Percentiles rank a stretch among this genome's conserved stretches.
Evolutionary conservation across 345 rosid species (phyloP).

Genomic region (Syzygium jambos): DNA sequence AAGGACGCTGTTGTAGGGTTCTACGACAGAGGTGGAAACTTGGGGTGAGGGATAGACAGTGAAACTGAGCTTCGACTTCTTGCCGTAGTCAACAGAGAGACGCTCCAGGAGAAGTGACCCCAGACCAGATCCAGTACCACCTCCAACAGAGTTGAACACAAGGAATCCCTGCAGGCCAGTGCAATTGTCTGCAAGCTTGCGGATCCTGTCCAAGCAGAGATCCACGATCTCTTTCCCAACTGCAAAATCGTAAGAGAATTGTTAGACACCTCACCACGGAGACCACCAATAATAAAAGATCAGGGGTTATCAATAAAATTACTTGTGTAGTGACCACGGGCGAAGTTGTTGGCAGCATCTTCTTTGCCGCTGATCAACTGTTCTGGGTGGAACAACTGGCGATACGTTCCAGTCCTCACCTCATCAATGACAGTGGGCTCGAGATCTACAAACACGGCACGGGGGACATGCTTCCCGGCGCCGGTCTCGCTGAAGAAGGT

Average conservation of each 20-base stretch:
- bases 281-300: not conserved
- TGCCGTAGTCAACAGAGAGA: constrained; percentile 50
- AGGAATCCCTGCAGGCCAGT: constrained; percentile 57
- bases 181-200: constrained; percentile 55
- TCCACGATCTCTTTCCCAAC: constrained; percentile 58
- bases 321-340: constrained; percentile 54
- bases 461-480: constrained; percentile 49
- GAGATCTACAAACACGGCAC: constrained; percentile 44
- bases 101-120: constrained; percentile 55
- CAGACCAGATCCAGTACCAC: constrained; percentile 56
- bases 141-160: constrained; percentile 56
- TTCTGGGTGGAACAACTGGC: constrained; percentile 51
- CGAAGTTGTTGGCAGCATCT: constrained; percentile 55
- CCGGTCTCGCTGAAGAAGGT: constrained; percentile 56
- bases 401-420: constrained; percentile 41
- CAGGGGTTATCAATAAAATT: not conserved
- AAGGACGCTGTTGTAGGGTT: constrained; percentile 50
- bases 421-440: constrained; percentile 61
- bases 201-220: constrained; percentile 46
- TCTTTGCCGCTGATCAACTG: constrained; percentile 53
- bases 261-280: not conserved
- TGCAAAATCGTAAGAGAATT: not conserved
- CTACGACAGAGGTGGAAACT: constrained; percentile 53
- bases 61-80: constrained; percentile 52
- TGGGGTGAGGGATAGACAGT: constrained; percentile 54